Conservation (phyloP, 352 stramenopile genomes). For the Phytophthora agathidicida region DNA sequence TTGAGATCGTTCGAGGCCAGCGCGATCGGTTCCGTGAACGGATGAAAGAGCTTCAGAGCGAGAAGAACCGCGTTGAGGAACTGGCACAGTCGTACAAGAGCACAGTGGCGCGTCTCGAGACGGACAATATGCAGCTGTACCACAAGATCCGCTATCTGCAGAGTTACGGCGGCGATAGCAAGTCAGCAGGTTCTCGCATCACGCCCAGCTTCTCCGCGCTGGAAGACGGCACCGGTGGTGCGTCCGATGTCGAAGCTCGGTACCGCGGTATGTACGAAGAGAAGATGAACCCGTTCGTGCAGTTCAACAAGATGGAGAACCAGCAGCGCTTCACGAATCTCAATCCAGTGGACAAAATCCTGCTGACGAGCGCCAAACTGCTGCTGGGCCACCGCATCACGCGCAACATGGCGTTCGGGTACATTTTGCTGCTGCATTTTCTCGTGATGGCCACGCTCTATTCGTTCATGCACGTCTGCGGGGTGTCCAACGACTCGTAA, state of each 20-base stretch:
- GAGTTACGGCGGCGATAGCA: slow-evolving; percentile 60
- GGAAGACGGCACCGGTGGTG: slow-evolving; percentile 42
- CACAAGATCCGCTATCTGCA: slow-evolving; percentile 91
- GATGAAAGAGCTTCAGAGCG: slow-evolving; percentile 79
- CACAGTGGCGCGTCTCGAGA: slow-evolving; percentile 77
- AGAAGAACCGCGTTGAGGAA: slow-evolving; percentile 77
- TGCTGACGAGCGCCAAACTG: slow-evolving; percentile 86
- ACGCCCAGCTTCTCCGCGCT: slow-evolving; percentile 31
- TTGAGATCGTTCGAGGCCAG: slow-evolving; percentile 84
- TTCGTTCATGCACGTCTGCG: slow-evolving; percentile 87
- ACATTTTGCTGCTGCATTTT: slow-evolving; percentile 87
- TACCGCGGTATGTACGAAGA: slow-evolving; percentile 91
- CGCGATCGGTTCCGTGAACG: slow-evolving; percentile 84
- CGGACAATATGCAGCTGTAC: slow-evolving; percentile 92
- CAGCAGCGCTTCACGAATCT: slow-evolving; percentile 91
- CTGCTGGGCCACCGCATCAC: slow-evolving; percentile 84
- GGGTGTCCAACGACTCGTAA: slow-evolving; percentile 72
- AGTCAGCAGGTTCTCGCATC: slow-evolving; percentile 19
- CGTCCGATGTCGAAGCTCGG: slow-evolving; percentile 67
- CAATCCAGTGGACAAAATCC: slow-evolving; percentile 91
- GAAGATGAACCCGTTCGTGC: slow-evolving; percentile 92
- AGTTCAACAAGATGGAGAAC: slow-evolving; percentile 91
- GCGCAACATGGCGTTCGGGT: slow-evolving; percentile 83
- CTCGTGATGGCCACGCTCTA: slow-evolving; percentile 88
- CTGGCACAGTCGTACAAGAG: slow-evolving; percentile 66